phyloP scores from a whole-genome alignment of 140 eudicot genomes.

The Cichorium intybus region DNA sequence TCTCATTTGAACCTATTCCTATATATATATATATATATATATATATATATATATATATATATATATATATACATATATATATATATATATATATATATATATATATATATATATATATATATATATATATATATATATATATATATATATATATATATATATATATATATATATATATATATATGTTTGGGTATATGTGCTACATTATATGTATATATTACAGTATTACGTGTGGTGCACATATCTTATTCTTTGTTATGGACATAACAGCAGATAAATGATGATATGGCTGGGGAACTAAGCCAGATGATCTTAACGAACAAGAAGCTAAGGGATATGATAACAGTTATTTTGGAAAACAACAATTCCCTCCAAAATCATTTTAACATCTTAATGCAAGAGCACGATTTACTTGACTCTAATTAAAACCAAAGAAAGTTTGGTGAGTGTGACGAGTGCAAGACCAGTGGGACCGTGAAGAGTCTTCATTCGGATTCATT shows the following conservation, averaged over 20 bases:
- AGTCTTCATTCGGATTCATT: slow-evolving; percentile 10
- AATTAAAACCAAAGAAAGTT: slow-evolving; percentile 47
- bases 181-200: not conserved
- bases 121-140: too few relatives aligned
- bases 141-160: too few relatives aligned
- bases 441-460: slow-evolving; percentile 13
- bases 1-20: too few relatives aligned
- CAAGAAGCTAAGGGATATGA: slow-evolving; percentile 62
- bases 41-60: too few relatives aligned
- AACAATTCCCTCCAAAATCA: slow-evolving; percentile 46
- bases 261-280: not conserved
- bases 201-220: not conserved
- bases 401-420: slow-evolving; percentile 3
- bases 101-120: too few relatives aligned
- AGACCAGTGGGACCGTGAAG: slow-evolving; percentile 42
- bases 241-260: not conserved
- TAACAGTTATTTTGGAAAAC: slow-evolving; percentile 53
- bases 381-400: slow-evolving; percentile 26
- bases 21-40: too few relatives aligned
- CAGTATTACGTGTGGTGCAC: not conserved
- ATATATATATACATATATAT: too few relatives aligned
- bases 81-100: too few relatives aligned
- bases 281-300: slow-evolving; percentile 37
- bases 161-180: too few relatives aligned
- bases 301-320: slow-evolving; percentile 54